Base-by-base conservation (phyloP, 169 alveolate species). In the Plasmodium knowlesi region DNA sequence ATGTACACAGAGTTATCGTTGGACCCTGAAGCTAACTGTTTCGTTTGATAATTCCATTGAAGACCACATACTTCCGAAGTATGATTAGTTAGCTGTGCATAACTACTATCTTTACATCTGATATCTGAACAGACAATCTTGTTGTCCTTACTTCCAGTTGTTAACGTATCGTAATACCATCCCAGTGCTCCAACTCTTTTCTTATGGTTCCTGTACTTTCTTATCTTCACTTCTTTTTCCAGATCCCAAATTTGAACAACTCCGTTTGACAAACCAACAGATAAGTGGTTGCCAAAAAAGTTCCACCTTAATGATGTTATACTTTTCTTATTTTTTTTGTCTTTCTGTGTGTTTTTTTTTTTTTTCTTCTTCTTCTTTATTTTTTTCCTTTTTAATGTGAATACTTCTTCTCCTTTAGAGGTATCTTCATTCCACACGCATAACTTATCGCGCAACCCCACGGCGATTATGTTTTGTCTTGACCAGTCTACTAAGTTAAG, bases 1-100 rank as follows among this genome's bases (percentile, higher is more conserved):
- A 98, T 96, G 81, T 95, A 96, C 43, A 99, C 95, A 96, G 98
- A 97, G 96, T 98, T 98, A 85, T 99, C 99, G 94, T 99, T 99
- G 37, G 99, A 99, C 22, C 99, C 99, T 37, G 99, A 96, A 12
- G 99, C 99, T 74, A 98, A 93, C 89, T 97, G 96, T 73, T 95
- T 90, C 34, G 96, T 98, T 81, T 98, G 98, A 81, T 97, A 96
- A 83, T 97, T 96, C 99, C 99, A 98, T 84, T 97, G 97, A 37
- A 97, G 92, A 0, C 98, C 98, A 92, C 98, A 98, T 39, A 98
- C 97, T 95, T 98, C 99, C 81, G 97, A 97, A 84, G 96, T 97
- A 82, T 98, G 99, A 30, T 97, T 98, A 12, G 41, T 83, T 84
- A 95, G 95, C 83, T 96, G 95, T 28, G 32, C 71, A 61, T 96